Base-by-base conservation (phyloP, 768 basidiomycete genomes). In the Tephrocybe rancida region DNA sequence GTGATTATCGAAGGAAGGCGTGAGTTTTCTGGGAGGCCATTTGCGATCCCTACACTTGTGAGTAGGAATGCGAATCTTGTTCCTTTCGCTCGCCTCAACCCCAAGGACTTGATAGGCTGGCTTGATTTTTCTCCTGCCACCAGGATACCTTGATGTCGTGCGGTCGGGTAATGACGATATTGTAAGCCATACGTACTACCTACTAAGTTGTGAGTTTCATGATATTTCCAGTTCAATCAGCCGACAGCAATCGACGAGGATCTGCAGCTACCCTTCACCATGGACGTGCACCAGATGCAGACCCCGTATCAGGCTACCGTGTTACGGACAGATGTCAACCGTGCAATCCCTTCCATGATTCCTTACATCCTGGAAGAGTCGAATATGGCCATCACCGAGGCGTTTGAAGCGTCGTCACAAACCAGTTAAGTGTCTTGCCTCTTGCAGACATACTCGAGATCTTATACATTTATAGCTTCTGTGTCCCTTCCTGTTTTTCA, bases 281-380 rank as follows among this genome's bases (percentile, higher is more conserved):
- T 75, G 72, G 68, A 73, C 54, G 63, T 56, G 16, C 63, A 69
- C 45, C 70, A 73, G 48, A 54, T 73, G 42, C 48, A 52, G 45
- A 70, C 64, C 34, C 68, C 73, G 21, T 73, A 70, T 46, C 72
- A 75, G 52, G 67, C 70, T 2, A 60, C 60, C 24, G 71, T 72
- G 9, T 29, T 72, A 32, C 63, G 71, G 34, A 73, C 71, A 4
- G 70, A 70, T 30, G 66, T 73, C n/a, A 73, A 68, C 47, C 69
- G 72, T 24, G 66, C 70, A 2, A 62, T 75, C 27, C 67, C 71
- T 6, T 48, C 64, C n/a, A 68, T 66, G 48, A 71, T 75, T 49
- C 71, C 71, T 10, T 69, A 73, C 46, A 62, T 75, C 34, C 44
- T 70, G 13, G 73, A 73, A 14, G 73, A 75, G 57, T 65, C 69